phyloP scores from a whole-genome alignment of 1,284 basidiomycete species.

The Pisolithus thermaeus region DNA sequence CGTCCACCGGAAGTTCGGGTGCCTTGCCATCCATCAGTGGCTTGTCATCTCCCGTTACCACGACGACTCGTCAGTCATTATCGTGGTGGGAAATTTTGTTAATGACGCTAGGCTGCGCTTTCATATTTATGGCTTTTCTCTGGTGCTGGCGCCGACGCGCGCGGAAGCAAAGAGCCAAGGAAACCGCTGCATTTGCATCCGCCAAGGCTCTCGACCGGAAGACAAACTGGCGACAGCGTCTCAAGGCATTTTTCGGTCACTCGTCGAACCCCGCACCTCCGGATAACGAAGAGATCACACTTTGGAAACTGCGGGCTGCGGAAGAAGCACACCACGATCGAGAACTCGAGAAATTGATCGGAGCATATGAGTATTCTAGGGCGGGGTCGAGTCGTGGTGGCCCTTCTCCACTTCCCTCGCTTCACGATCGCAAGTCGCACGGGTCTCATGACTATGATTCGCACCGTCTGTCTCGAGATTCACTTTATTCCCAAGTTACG shows the following conservation, averaged over 20 bases:
- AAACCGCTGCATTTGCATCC: constrained; percentile 59
- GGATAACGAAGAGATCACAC: constrained; percentile 37
- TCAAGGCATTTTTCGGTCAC: constrained; percentile 54
- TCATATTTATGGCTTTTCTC: constrained; percentile 64
- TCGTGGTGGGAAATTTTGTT: constrained; percentile 79
- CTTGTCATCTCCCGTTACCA: constrained; percentile 39
- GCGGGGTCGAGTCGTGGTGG: constrained; percentile 29
- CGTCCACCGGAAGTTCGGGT: constrained; percentile 36
- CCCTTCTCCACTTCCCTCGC: constrained; percentile 36
- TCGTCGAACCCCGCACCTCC: constrained; percentile 25
- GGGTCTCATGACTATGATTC: constrained; percentile 25
- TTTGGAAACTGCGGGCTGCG: constrained; percentile 38
- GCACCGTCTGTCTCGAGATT: constrained; percentile 43
- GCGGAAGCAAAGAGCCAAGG: constrained; percentile 57
- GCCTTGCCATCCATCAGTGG: constrained; percentile 55
- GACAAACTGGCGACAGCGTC: constrained; percentile 46
- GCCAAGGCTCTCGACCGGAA: constrained; percentile 47
- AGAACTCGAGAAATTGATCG: constrained; percentile 48
- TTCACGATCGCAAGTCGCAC: constrained; percentile 22
- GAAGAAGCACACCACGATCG: constrained; percentile 46
- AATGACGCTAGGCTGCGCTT: constrained; percentile 73
- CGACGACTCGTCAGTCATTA: constrained; percentile 33
- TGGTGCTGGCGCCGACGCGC: constrained; percentile 64
- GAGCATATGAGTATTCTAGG: constrained; percentile 44
- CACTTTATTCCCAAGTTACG: constrained; percentile 64